Evolutionary conservation across 176 grass and related monocot genomes (phyloP).

Genomic region (Urochloa ruziziensis): DNA sequence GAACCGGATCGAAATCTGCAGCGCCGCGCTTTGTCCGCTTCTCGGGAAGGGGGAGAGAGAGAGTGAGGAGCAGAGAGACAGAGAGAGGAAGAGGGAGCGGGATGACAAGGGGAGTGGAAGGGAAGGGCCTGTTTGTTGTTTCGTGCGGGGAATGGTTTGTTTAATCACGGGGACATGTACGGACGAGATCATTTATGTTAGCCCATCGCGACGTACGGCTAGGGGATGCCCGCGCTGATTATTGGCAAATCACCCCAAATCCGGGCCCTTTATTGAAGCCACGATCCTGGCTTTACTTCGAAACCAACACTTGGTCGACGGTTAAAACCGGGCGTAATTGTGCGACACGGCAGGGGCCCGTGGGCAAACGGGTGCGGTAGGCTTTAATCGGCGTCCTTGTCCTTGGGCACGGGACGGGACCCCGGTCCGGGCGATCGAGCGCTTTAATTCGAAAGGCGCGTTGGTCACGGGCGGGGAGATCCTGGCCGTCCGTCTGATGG

Average conservation of each 20-base stretch:
- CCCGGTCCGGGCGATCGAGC: background rate
- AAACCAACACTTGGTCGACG: background rate
- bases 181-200: background rate
- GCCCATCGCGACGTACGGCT: background rate
- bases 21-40: constrained; percentile 25
- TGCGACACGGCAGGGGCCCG: background rate
- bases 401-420: constrained; percentile 5
- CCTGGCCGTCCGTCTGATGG: background rate
- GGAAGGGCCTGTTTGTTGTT: constrained; percentile 5
- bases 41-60: background rate
- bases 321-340: background rate
- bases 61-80: background rate
- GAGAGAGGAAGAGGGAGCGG: background rate
- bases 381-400: constrained; percentile 25
- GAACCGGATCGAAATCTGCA: constrained; percentile 46
- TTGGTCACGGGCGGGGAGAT: constrained; percentile 22
- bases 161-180: constrained; percentile 12
- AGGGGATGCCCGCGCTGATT: background rate
- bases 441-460: constrained; percentile 41
- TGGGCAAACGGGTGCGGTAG: constrained; percentile 6
- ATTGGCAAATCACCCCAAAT: constrained; percentile 28
- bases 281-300: background rate
- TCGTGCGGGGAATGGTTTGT: constrained; percentile 23
- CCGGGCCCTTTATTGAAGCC: background rate
- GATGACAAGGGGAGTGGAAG: background rate